Evolutionary conservation across 2,329 filamentous ascomycete genomes (phyloP).

Genomic region (Myrmaecium sp.): DNA sequence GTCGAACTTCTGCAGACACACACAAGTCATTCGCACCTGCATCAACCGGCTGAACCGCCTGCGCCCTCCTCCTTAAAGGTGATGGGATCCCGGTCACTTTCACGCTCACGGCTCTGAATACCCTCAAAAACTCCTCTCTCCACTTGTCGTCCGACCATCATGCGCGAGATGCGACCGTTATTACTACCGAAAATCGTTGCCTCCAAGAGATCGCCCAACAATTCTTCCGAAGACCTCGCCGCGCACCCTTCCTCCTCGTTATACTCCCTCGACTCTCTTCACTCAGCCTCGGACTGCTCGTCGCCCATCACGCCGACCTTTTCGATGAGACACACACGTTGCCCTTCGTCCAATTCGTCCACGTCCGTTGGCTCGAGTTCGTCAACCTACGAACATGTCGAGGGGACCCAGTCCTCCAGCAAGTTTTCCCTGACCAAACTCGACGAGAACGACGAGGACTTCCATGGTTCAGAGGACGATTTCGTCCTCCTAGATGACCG

Average conservation of each 20-base stretch:
- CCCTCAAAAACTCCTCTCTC: slow-evolving; percentile 13
- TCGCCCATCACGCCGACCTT: slow-evolving; percentile 58
- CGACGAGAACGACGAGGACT: slow-evolving; percentile 74
- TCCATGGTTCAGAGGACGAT: slow-evolving; percentile 46
- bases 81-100: slow-evolving; percentile 16
- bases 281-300: slow-evolving; percentile 47
- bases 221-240: slow-evolving; percentile 15
- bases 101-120: background rate
- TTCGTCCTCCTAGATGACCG: slow-evolving; percentile 36
- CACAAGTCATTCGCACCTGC: slow-evolving; percentile 1
- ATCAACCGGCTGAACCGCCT: slow-evolving; percentile 7
- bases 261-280: slow-evolving; percentile 19
- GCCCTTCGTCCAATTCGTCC: slow-evolving; percentile 59
- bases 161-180: slow-evolving; percentile 23
- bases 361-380: slow-evolving; percentile 33
- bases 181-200: slow-evolving; percentile 22
- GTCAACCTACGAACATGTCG: slow-evolving; percentile 30
- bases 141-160: slow-evolving; percentile 11
- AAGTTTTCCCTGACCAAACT: slow-evolving; percentile 70
- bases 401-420: slow-evolving; percentile 41
- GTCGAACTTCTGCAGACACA: too few relatives aligned
- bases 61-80: slow-evolving; percentile 15
- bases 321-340: slow-evolving; percentile 52
- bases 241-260: slow-evolving; percentile 16
- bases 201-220: slow-evolving; percentile 18